phyloP scores from a whole-genome alignment of 1,139 yeast genomes.

The Protomyces arabidopsidicola region DNA sequence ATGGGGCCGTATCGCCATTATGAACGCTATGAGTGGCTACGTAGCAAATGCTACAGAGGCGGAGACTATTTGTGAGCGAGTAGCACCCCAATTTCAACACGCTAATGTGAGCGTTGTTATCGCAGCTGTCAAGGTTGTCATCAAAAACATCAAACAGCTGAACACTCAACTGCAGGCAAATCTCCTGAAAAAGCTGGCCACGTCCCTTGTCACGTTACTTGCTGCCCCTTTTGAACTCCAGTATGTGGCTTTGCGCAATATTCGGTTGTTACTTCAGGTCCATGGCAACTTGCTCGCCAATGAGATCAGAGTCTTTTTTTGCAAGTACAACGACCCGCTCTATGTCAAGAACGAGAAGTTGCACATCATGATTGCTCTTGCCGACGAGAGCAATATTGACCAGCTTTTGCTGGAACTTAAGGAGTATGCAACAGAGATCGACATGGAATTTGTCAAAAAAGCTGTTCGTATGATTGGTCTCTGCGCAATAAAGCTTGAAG shows the following conservation, averaged over 20 bases:
- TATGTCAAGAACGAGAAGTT: constrained; percentile 88
- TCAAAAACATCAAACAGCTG: constrained; percentile 62
- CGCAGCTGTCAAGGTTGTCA: constrained; percentile 74
- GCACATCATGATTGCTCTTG: constrained; percentile 82
- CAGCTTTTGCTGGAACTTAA: constrained; percentile 75
- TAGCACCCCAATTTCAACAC: constrained; percentile 93
- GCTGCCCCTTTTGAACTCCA: constrained; percentile 91
- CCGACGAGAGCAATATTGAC: constrained; percentile 63
- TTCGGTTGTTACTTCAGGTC: constrained; percentile 81
- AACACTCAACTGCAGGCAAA: constrained; percentile 46
- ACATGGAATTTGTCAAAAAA: constrained; percentile 77
- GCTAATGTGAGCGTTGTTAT: constrained; percentile 94
- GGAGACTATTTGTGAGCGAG: constrained; percentile 80
- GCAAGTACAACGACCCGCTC: constrained; percentile 90
- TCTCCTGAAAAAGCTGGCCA: constrained; percentile 69
- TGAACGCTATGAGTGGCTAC: constrained; percentile 75
- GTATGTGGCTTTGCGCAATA: constrained; percentile 87
- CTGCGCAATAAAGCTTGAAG: constrained; percentile 72
- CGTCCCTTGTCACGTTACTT: constrained; percentile 79
- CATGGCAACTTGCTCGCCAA: constrained; percentile 74
- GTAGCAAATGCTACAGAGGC: constrained; percentile 60
- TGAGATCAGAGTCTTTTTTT: constrained; percentile 85
- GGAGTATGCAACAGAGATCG: constrained; percentile 91
- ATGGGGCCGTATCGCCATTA: constrained; percentile 93
- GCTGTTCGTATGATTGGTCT: constrained; percentile 83